Base-by-base conservation (phyloP, 768 basidiomycete species). In the Hypsizygus marmoreus region DNA sequence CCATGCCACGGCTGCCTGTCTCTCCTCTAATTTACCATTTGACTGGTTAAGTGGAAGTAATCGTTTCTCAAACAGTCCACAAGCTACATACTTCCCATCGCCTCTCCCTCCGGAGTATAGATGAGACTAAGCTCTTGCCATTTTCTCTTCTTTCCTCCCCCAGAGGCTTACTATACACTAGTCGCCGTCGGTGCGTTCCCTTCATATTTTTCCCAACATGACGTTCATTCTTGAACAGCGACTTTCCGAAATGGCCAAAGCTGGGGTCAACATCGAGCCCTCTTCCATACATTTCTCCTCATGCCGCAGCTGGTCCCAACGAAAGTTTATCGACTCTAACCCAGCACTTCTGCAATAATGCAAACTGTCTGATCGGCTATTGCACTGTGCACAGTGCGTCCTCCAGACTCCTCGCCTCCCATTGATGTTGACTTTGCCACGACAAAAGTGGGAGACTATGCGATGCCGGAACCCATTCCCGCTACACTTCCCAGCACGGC, bases 371-470 rank as follows among this genome's bases (percentile, higher is more conserved):
- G 0, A 71, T 72, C 6, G 68, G 72, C 2, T 76, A 75, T 47
- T 85, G 82, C 53, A 54, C 60, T 31, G 66, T 69, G 2, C 82
- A 84, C 59, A 53, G 78, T 79, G 60, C 32, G 73, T 46, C 45
- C 17, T 25, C 11, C 14, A 40, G 13, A 34, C 10, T 5, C 22
- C 12, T 16, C 11, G 29, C 31, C 26, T 17, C 40, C 28, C 16
- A 25, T 44, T 30, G 14, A 22, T 22, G 23, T 31, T 46, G 28
- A 50, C 12, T 20, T 29, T 17, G 26, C 42, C 10, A 29, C n/a
- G n/a, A 26, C 13, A 23, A n/a, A 42, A 68, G 66, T 61, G 10
- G 60, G 61, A 7, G 57, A 66, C 16, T 47, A 60, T 19, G 58
- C 63, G n/a, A 49, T 64, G 45, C 68, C 69, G 12, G 57, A 57